Evolutionary conservation across 2,329 filamentous ascomycete species (phyloP).

Genomic region (Xylariaceae sp.): DNA sequence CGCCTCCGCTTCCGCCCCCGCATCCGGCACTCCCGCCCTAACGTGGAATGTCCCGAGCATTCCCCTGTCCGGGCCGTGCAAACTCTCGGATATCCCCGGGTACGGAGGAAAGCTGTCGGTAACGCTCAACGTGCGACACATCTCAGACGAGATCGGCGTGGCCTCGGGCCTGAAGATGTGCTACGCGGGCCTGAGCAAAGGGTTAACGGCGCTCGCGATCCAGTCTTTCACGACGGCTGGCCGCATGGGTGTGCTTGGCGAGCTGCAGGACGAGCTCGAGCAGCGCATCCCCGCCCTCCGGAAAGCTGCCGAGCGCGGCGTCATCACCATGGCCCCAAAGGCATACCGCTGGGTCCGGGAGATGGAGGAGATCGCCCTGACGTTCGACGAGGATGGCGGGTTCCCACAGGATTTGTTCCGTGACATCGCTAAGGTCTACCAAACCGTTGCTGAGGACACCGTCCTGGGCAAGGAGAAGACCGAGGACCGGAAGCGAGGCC

Average conservation of each 20-base stretch:
- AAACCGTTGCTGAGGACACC: slow-evolving; percentile 54
- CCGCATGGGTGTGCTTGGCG: slow-evolving; percentile 54
- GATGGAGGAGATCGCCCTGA: slow-evolving; percentile 69
- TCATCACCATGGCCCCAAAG: slow-evolving; percentile 62
- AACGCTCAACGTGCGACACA: slow-evolving; percentile 44
- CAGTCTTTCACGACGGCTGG: slow-evolving; percentile 66
- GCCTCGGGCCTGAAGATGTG: slow-evolving; percentile 61
- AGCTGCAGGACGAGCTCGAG: slow-evolving; percentile 52
- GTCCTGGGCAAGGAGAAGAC: slow-evolving; percentile 55
- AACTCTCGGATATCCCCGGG: slow-evolving; percentile 36
- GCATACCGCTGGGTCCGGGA: slow-evolving; percentile 73
- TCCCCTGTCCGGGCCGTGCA: slow-evolving; percentile 45
- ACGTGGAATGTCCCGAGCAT: slow-evolving; percentile 39
- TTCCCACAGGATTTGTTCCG: slow-evolving; percentile 53
- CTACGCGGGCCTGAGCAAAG: slow-evolving; percentile 57
- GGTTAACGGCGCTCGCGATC: slow-evolving; percentile 62
- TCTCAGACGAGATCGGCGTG: slow-evolving; percentile 46
- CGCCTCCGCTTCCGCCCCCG: slow-evolving; percentile 9
- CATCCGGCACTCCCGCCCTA: slow-evolving; percentile 4
- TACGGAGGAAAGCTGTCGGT: slow-evolving; percentile 38
- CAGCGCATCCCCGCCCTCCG: slow-evolving; percentile 43
- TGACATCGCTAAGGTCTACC: slow-evolving; percentile 57
- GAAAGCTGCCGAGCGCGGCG: slow-evolving; percentile 42
- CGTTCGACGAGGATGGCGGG: slow-evolving; percentile 59
- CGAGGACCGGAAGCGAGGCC: slow-evolving; percentile 50